A percentile compares a stretch with the other conserved stretches of the same genome.
phyloP scores from a whole-genome alignment of 1,139 yeast genomes.

The Pichia sp. region DNA sequence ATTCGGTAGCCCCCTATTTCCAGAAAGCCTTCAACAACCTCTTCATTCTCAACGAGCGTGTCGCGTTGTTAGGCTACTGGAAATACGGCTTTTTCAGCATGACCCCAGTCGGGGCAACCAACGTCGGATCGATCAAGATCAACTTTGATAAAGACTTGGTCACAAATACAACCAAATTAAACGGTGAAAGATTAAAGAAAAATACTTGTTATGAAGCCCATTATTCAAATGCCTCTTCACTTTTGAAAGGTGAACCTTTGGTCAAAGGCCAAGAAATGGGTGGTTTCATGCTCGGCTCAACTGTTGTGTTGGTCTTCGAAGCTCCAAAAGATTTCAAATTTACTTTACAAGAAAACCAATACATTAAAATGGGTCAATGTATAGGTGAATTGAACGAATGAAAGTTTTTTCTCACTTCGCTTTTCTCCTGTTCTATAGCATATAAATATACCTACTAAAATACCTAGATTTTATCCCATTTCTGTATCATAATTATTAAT shows the following conservation, averaged over 20 bases:
- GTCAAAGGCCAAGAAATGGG: conserved; percentile 95
- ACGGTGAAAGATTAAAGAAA: conserved; percentile 50
- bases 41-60: conserved; percentile 91
- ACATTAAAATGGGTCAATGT: conserved; percentile 79
- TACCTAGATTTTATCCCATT: background rate
- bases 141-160: conserved; percentile 88
- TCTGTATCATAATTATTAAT: background rate
- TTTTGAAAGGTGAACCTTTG: conserved; percentile 86
- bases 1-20: conserved; percentile 95
- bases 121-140: conserved; percentile 90
- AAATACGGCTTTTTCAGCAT: conserved; percentile 94
- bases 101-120: conserved; percentile 99
- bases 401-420: background rate
- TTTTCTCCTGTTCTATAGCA: background rate
- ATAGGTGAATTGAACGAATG: conserved; percentile 46
- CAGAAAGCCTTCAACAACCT: conserved; percentile 82
- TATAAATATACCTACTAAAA: background rate
- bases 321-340: conserved; percentile 81
- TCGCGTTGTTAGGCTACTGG: conserved; percentile 93
- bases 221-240: conserved; percentile 70
- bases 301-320: conserved; percentile 93
- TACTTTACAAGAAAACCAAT: conserved; percentile 63
- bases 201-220: conserved; percentile 94
- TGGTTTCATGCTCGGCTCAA: conserved; percentile 92
- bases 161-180: conserved; percentile 72